phyloP scores from a whole-genome alignment of 768 basidiomycete genomes.

The Suillus clintonianus region DNA sequence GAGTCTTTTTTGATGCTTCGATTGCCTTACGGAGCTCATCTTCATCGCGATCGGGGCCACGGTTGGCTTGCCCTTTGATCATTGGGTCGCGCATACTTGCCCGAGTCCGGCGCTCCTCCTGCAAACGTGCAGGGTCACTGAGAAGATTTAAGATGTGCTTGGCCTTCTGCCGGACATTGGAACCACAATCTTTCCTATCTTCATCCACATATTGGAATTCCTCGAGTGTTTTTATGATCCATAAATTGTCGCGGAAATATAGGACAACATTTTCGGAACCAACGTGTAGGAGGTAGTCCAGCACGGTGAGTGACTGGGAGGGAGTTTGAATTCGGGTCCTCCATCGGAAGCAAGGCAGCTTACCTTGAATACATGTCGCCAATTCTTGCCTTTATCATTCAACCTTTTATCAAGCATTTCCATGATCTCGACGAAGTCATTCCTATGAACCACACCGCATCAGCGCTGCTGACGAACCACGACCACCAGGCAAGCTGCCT shows the following conservation, averaged over 20 bases:
- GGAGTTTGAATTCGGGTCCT: neutral
- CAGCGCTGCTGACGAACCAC: neutral
- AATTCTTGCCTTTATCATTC: conserved; percentile 99
- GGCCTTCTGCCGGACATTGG: conserved; percentile 96
- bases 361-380: conserved; percentile 99
- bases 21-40: conserved; percentile 86
- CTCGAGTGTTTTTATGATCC: conserved; percentile 97
- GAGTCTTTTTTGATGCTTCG: conserved; percentile 80
- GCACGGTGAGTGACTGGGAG: conserved; percentile 79
- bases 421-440: conserved; percentile 99
- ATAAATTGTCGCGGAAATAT: conserved; percentile 97
- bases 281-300: conserved; percentile 95
- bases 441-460: conserved; percentile 41
- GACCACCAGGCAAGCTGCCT: neutral
- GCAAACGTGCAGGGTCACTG: conserved; percentile 80
- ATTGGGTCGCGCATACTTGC: conserved; percentile 96
- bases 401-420: conserved; percentile 99
- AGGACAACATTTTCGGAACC: conserved; percentile 98
- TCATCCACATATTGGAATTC: conserved; percentile 98
- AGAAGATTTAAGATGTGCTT: conserved; percentile 97
- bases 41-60: conserved; percentile 55
- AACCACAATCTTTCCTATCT: conserved; percentile 94
- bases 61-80: conserved; percentile 57
- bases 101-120: conserved; percentile 80
- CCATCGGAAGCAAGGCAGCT: conserved; percentile 16